Percentiles rank a stretch among this genome's conserved stretches.
These are phyloP conservation scores for Clavariopsis aquatica DNA, from an alignment of 495 filamentous ascomycete genomes.

Conservation along the genomic window DNA sequence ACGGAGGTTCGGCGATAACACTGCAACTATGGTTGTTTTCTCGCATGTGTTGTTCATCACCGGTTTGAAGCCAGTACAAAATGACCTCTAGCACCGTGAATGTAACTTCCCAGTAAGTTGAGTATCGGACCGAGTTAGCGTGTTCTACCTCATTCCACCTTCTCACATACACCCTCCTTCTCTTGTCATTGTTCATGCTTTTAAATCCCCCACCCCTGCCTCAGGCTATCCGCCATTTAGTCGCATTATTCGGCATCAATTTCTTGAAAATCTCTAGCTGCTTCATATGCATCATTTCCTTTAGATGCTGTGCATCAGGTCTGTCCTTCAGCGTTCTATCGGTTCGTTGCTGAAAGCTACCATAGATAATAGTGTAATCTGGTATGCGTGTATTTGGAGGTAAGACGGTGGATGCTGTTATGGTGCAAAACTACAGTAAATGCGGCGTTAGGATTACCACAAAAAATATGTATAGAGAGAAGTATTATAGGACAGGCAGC, in stretches of 20 bases:
- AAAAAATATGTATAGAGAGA: not conserved
- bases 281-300: constrained; percentile 56
- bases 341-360: constrained; percentile 54
- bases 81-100: too few species aligned
- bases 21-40: too few species aligned
- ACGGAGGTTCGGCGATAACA: too few species aligned
- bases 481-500: too few species aligned
- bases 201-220: not conserved
- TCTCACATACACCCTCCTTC: too few species aligned
- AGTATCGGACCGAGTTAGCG: too few species aligned
- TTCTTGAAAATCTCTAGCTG: constrained; percentile 65
- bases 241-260: constrained; percentile 63
- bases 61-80: too few species aligned
- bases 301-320: constrained; percentile 53
- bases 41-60: too few species aligned
- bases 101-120: too few species aligned
- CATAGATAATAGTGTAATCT: constrained; percentile 68
- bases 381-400: constrained; percentile 56
- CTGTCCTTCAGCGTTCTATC: constrained; percentile 49
- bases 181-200: too few species aligned
- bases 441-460: not conserved
- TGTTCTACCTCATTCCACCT: too few species aligned
- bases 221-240: constrained; percentile 50
- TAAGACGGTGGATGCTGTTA: constrained; percentile 57
- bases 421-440: constrained; percentile 53